Conservation (phyloP, 257 asterid genomes). For the Solanum bulbocastanum region DNA sequence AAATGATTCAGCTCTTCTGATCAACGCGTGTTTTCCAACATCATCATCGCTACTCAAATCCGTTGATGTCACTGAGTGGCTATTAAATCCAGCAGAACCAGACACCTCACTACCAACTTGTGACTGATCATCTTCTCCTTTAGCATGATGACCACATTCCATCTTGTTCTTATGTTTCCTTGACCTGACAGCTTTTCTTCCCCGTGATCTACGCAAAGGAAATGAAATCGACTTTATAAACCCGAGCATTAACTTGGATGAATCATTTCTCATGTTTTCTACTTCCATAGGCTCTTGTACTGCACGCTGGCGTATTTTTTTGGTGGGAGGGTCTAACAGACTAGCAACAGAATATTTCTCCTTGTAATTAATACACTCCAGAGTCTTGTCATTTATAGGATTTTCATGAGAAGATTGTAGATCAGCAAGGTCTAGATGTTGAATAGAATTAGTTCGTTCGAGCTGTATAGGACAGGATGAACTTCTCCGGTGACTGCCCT, state of each 20-base stretch:
- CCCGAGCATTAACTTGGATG: slow-evolving; percentile 20
- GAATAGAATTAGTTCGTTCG: slow-evolving; percentile 7
- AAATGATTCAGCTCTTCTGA: not conserved
- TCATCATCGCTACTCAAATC: slow-evolving; percentile 4
- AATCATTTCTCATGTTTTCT: not conserved
- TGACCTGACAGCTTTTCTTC: not conserved
- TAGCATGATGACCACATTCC: not conserved
- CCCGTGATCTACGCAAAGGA: slow-evolving; percentile 23
- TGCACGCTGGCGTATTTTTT: not conserved
- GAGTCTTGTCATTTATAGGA: not conserved
- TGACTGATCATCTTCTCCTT: slow-evolving; percentile 1
- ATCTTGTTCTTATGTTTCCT: not conserved
- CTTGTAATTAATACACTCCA: not conserved
- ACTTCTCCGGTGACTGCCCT: slow-evolving; percentile 49
- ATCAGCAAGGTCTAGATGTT: slow-evolving; percentile 7
- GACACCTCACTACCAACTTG: not conserved
- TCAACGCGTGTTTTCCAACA: not conserved
- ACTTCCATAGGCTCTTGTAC: not conserved
- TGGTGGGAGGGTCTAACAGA: slow-evolving; percentile 8
- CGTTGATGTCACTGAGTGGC: not conserved
- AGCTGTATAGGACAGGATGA: slow-evolving; percentile 27
- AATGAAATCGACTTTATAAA: slow-evolving; percentile 55
- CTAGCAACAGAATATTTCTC: slow-evolving; percentile 5
- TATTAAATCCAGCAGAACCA: not conserved
- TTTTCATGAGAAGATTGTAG: not conserved